Evolutionary conservation across 164 flowering plant genomes (phyloP), one percentile per base, ranked within the genome.

Genomic region (Umbilicus rupestris): DNA sequence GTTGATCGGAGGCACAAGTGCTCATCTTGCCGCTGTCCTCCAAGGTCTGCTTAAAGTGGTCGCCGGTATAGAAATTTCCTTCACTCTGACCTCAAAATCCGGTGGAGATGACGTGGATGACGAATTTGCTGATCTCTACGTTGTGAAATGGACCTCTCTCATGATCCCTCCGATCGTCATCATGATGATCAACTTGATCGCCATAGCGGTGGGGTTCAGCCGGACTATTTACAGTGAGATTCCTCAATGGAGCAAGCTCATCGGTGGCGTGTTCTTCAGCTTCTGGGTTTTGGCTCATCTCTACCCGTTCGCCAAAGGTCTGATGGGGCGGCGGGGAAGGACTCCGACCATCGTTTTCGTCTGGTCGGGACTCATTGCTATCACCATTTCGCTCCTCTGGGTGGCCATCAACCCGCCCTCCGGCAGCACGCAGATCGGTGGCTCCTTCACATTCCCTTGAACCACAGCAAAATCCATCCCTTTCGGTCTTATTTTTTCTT

Each of bases 261-360:
- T 86, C 0, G 90, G 90, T 10, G 85, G 90, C 1, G 88, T 81
- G 20, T 86, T 86, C 78, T 86, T 86, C 69, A 84, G 88, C 37
- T 79, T 86, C 78, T 86, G 91, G 91, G 91, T 86, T 0, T 68
- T 86, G 69, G 81, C 86, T 15, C 90, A 86, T 80, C 78, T 86
- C 9, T 86, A 86, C 69, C 90, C 90, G 2, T 86, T 86, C 33
- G 85, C 86, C 0, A 86, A 86, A 70, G 91, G 91, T n/a, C 70
- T 84, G 3, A 86, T 83, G 91, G 91, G 91, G 52, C 73, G 84
- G 62, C 69, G 86, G 68, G 87, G 88, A 20, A 81, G 78, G 72
- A 83, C 86, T 0, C 91, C 91, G 0, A 86, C 91, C 46, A 81
- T 86, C 49, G 86, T 84, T 16, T 81, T 74, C 64, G 85, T 86